phyloP scores from a whole-genome alignment of 345 rosid genomes.

The Cardiospermum halicacabum region DNA sequence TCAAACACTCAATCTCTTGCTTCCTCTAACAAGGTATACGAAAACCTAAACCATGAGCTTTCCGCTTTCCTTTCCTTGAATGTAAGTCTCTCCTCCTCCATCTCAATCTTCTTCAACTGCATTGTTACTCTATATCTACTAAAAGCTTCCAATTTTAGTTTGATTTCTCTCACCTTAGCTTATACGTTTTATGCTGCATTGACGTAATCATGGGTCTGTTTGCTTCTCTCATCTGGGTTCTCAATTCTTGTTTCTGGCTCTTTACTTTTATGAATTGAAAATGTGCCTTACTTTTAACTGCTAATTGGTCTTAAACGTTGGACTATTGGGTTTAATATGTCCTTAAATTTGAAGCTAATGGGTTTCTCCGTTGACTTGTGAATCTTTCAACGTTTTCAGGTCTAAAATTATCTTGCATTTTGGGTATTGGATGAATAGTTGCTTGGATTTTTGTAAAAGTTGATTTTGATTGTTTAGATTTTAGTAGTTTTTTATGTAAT shows the following conservation, averaged over 20 bases:
- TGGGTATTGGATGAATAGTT: background rate
- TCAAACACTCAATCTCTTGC: conserved; percentile 48
- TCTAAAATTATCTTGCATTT: background rate
- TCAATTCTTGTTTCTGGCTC: conserved; percentile 11
- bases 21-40: conserved; percentile 15
- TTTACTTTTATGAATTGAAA: conserved; percentile 14
- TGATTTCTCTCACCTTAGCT: conserved; percentile 16
- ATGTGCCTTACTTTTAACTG: conserved; percentile 8
- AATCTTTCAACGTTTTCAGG: background rate
- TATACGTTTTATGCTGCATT: conserved; percentile 4
- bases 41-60: conserved; percentile 7
- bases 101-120: conserved; percentile 12
- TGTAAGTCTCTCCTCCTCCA: conserved; percentile 11
- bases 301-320: background rate
- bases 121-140: background rate
- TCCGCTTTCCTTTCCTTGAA: conserved; percentile 25
- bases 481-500: background rate
- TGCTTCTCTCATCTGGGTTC: conserved; percentile 6
- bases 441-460: background rate
- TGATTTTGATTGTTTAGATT: conserved; percentile 11
- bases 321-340: conserved; percentile 1
- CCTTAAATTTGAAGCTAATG: conserved; percentile 6
- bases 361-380: conserved; percentile 8
- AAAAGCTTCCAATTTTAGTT: background rate
- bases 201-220: background rate